phyloP scores from a whole-genome alignment of 805 yeast genomes.

The Kodamaea hsintzibuensis region DNA sequence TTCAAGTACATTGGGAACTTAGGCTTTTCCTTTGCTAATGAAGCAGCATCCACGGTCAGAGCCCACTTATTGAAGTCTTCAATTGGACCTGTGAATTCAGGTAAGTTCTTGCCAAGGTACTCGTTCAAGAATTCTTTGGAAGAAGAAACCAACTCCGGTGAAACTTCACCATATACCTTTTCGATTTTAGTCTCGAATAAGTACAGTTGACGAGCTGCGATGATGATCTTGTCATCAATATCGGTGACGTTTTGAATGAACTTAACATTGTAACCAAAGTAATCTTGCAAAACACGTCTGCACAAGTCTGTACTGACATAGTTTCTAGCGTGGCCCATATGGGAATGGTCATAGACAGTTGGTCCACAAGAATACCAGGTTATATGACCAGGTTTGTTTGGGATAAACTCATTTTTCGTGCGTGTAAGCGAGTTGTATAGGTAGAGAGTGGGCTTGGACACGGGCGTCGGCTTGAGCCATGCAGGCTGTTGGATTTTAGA shows the following conservation, averaged over 20 bases:
- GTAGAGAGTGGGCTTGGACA: constrained; percentile 43
- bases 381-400: constrained; percentile 61
- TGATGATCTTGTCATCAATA: constrained; percentile 93
- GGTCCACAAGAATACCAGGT: constrained; percentile 99
- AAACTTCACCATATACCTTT: constrained; percentile 25
- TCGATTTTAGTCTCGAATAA: constrained; percentile 63
- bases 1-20: constrained; percentile 82
- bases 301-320: constrained; percentile 93
- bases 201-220: constrained; percentile 89
- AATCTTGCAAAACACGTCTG: constrained; percentile 84
- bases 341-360: constrained; percentile 92
- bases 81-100: constrained; percentile 34
- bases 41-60: constrained; percentile 46
- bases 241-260: constrained; percentile 99
- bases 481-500: constrained; percentile 23
- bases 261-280: constrained; percentile 83
- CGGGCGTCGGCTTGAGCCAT: background rate
- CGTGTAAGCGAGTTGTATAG: constrained; percentile 84
- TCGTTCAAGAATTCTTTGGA: constrained; percentile 45
- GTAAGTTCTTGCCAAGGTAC: constrained; percentile 58
- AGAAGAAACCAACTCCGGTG: constrained; percentile 37
- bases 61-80: constrained; percentile 55
- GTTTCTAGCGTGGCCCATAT: constrained; percentile 98
- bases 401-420: constrained; percentile 75
- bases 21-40: constrained; percentile 60